These are phyloP conservation scores for Penicillium diatomitis DNA, from an alignment of 495 filamentous ascomycete species.

Conservation along the genomic window DNA sequence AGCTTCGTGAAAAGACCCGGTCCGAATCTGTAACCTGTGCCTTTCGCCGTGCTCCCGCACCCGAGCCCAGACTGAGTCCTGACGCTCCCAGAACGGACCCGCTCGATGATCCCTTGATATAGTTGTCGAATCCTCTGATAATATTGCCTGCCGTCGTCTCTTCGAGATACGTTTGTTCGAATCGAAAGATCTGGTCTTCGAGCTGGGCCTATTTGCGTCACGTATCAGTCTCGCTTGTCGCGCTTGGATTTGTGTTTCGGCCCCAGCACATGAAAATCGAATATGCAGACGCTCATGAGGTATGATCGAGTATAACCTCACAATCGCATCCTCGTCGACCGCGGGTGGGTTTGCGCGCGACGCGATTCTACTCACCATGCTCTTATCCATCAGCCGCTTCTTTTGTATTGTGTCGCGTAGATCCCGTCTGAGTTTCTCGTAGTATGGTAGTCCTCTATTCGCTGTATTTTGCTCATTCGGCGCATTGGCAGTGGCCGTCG, in stretches of 20 bases:
- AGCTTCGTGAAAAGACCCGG: constrained; percentile 44
- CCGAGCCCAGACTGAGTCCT: constrained; percentile 37
- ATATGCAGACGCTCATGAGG: no score
- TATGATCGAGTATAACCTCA: no score
- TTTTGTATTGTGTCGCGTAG: constrained; percentile 58
- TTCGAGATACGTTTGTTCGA: constrained; percentile 83
- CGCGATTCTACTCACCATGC: constrained; percentile 40
- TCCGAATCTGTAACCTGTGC: constrained; percentile 39
- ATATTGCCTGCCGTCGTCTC: constrained; percentile 89
- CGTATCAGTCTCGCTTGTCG: neutral
- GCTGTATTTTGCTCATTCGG: constrained; percentile 20
- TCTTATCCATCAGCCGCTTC: constrained; percentile 58
- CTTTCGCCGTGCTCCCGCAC: constrained; percentile 33
- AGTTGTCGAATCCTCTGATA: constrained; percentile 93
- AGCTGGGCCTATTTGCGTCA: constrained; percentile 38
- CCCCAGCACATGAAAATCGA: no score
- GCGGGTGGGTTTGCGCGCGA: neutral
- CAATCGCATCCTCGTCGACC: no score
- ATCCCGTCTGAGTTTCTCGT: constrained; percentile 63
- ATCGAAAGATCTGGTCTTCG: constrained; percentile 78
- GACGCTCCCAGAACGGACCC: constrained; percentile 21
- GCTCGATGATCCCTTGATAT: constrained; percentile 73
- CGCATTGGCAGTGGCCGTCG: constrained; percentile 23
- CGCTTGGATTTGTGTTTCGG: no score
- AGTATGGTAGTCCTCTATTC: constrained; percentile 53